phyloP scores from a whole-genome alignment of 768 basidiomycete species.

The Termitomyces sp. region DNA sequence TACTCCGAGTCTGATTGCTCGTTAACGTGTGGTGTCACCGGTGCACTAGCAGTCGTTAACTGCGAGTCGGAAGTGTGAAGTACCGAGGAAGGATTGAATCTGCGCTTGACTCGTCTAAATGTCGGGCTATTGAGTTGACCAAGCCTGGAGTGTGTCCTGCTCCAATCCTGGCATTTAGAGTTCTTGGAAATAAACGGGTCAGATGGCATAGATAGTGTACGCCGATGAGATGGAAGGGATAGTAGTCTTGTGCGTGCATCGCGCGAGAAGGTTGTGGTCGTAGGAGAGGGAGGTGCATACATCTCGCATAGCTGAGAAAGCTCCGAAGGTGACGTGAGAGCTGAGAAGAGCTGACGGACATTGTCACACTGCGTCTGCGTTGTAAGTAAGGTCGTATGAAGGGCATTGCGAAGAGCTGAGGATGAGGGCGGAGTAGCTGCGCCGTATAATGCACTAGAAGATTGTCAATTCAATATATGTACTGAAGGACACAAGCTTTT shows the following conservation, averaged over 20 bases:
- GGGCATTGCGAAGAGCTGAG: conserved; percentile 58
- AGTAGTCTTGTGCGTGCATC: conserved; percentile 25
- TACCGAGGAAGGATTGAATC: conserved; percentile 48
- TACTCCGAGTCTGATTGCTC: conserved; percentile 29
- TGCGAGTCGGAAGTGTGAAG: conserved; percentile 23
- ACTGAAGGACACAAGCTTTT: conserved; percentile 8
- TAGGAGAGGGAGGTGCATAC: conserved; percentile 79
- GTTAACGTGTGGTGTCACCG: conserved; percentile 19
- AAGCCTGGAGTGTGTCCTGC: conserved; percentile 54
- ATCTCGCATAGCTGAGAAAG: conserved; percentile 80
- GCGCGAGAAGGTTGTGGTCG: conserved; percentile 3
- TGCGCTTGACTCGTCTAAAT: conserved; percentile 43
- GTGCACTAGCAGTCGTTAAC: conserved; percentile 32
- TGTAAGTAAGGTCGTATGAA: conserved; percentile 68
- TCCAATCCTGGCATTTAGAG: conserved; percentile 72
- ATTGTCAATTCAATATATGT: conserved; percentile 3
- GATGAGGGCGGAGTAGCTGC: conserved; percentile 42
- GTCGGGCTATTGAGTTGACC: conserved; percentile 42
- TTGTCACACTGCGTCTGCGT: conserved; percentile 81
- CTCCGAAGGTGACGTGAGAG: conserved; percentile 65
- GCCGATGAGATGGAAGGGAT: conserved; percentile 32
- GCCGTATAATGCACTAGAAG: conserved; percentile 25
- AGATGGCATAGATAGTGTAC: conserved; percentile 20
- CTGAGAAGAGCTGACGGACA: conserved; percentile 71
- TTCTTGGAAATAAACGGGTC: conserved; percentile 17